Conservation (phyloP, 1,284 basidiomycete species). For the Ganoderma multipileum region DNA sequence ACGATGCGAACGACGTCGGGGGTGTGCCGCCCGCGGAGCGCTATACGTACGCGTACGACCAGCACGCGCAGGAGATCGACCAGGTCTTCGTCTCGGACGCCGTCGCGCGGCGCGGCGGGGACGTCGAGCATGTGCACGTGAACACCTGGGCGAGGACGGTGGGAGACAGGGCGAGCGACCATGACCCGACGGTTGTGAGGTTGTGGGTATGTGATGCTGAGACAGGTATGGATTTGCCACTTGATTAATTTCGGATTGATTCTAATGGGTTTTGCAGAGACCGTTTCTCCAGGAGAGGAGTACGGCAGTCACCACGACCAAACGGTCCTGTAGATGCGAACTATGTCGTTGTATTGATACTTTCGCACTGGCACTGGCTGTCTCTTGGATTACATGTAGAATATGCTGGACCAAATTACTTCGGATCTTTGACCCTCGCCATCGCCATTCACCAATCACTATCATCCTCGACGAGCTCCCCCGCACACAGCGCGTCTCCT, state of each 20-base stretch:
- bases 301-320: not conserved
- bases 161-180: conserved; percentile 56
- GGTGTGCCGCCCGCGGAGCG: conserved; percentile 55
- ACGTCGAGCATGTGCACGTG: conserved; percentile 62
- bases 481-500: not conserved
- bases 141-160: conserved; percentile 61
- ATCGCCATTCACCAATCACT: not conserved
- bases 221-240: not conserved
- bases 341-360: not conserved
- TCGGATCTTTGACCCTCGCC: not conserved
- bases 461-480: not conserved
- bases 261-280: not conserved
- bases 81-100: conserved; percentile 61
- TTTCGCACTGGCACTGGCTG: not conserved
- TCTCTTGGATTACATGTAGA: not conserved
- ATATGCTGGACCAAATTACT: not conserved
- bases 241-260: too few species aligned
- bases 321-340: not conserved
- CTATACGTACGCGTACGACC: conserved; percentile 68
- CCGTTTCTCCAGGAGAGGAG: not conserved
- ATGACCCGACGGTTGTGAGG: conserved; percentile 65
- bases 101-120: conserved; percentile 46
- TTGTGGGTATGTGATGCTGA: conserved; percentile 50
- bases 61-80: conserved; percentile 65
- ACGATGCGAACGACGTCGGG: conserved; percentile 61